Evolutionary conservation across 208 protist species (phyloP).

Genomic region (Phytomonas sp.): DNA sequence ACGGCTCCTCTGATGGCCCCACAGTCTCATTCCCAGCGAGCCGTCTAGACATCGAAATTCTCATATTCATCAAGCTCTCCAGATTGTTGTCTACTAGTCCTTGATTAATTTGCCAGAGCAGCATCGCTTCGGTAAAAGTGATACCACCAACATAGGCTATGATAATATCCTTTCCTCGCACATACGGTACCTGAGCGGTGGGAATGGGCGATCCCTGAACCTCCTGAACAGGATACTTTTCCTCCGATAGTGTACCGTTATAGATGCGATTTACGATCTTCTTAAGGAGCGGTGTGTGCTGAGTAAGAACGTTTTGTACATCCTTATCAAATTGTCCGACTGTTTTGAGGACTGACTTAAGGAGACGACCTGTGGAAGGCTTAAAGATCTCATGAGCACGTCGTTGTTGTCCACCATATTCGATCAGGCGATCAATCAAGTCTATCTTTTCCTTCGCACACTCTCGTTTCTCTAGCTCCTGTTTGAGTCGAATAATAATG

Average conservation of each 20-base stretch:
- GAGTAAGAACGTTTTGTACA: slow-evolving; percentile 95
- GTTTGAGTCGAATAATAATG: slow-evolving; percentile 56
- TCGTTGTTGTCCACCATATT: slow-evolving; percentile 52
- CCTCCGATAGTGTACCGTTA: slow-evolving; percentile 67
- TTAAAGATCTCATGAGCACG: slow-evolving; percentile 72
- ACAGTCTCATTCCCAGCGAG: slow-evolving; percentile 19
- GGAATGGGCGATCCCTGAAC: slow-evolving; percentile 53
- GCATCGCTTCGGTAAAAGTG: slow-evolving; percentile 74
- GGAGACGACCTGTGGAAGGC: slow-evolving; percentile 57
- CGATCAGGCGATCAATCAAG: slow-evolving; percentile 64
- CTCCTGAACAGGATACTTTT: slow-evolving; percentile 59
- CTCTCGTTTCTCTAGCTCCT: slow-evolving; percentile 45
- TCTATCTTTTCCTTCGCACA: slow-evolving; percentile 52
- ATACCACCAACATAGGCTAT: slow-evolving; percentile 74
- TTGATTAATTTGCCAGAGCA: slow-evolving; percentile 68
- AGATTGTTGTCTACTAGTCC: slow-evolving; percentile 74
- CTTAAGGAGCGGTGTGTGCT: slow-evolving; percentile 91
- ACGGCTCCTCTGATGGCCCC: slow-evolving; percentile 23
- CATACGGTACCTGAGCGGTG: slow-evolving; percentile 29
- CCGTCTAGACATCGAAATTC: slow-evolving; percentile 49
- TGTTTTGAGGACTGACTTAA: slow-evolving; percentile 69
- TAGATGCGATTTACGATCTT: slow-evolving; percentile 84
- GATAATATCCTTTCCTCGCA: slow-evolving; percentile 77
- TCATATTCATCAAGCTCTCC: slow-evolving; percentile 69
- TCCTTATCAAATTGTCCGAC: slow-evolving; percentile 80